phyloP scores from a whole-genome alignment of 2,329 filamentous ascomycete genomes.

The Bimuria novae-zelandiae region DNA sequence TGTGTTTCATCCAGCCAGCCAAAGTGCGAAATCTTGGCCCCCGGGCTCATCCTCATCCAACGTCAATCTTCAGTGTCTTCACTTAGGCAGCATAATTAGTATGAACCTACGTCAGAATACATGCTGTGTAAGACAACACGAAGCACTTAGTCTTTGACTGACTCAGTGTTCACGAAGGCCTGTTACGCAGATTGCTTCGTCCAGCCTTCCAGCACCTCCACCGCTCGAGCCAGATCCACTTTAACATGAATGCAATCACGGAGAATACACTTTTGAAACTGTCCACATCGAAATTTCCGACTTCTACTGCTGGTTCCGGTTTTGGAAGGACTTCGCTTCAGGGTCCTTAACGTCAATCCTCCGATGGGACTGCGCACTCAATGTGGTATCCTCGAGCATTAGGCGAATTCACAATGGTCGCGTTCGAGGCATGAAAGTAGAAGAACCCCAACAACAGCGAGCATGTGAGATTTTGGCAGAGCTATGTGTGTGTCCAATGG shows the following conservation, averaged over 20 bases:
- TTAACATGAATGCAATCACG: background rate
- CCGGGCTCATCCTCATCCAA: background rate
- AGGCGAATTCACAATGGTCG: background rate
- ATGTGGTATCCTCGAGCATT: background rate
- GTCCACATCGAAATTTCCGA: constrained; percentile 7
- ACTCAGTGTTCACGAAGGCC: constrained; percentile 1
- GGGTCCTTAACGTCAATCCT: constrained; percentile 1
- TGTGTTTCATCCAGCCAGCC: background rate
- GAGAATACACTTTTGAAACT: constrained; percentile 2
- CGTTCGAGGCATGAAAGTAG: background rate
- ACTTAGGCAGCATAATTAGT: background rate
- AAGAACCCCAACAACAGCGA: too few species aligned
- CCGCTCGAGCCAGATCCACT: background rate
- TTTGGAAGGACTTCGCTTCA: constrained; percentile 3
- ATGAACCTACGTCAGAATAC: background rate
- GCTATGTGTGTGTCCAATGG: too few species aligned
- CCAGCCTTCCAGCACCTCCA: background rate
- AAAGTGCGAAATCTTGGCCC: too few species aligned
- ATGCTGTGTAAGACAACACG: background rate
- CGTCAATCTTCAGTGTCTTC: background rate
- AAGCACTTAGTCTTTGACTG: background rate
- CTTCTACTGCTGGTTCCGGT: background rate
- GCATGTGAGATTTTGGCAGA: too few species aligned
- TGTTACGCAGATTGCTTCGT: background rate
- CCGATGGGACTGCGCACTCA: constrained; percentile 1